These are phyloP conservation scores for Scytalidium lignicola DNA, from an alignment of 2,329 filamentous ascomycete species.

Conservation along the genomic window DNA sequence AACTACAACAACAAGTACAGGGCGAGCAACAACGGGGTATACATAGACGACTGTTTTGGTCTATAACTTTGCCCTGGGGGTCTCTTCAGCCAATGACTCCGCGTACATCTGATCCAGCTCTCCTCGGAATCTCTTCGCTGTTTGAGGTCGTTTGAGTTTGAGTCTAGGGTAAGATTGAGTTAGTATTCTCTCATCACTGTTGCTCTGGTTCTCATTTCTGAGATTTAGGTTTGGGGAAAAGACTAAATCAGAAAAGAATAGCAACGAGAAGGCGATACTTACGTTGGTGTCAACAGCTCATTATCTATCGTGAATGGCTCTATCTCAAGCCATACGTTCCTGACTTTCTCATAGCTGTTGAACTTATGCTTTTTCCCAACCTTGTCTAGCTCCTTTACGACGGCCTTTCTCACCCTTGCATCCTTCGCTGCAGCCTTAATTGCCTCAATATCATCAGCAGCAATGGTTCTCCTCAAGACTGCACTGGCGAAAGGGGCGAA, in stretches of 20 bases:
- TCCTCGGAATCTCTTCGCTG: constrained; percentile 45
- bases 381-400: constrained; percentile 72
- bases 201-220: not conserved
- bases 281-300: constrained; percentile 83
- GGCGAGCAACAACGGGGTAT: not conserved
- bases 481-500: constrained; percentile 80
- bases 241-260: not conserved
- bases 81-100: constrained; percentile 25
- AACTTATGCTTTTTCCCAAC: constrained; percentile 83
- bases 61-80: constrained; percentile 43
- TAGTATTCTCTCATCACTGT: constrained; percentile 2
- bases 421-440: constrained; percentile 64
- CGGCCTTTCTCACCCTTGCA: constrained; percentile 65
- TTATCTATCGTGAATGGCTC: constrained; percentile 95
- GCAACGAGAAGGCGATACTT: constrained; percentile 34
- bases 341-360: constrained; percentile 83
- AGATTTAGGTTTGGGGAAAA: constrained; percentile 1
- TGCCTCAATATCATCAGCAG: constrained; percentile 58
- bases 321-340: constrained; percentile 66
- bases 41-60: too few relatives aligned
- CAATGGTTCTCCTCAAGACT: constrained; percentile 64
- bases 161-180: constrained; percentile 42
- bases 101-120: constrained; percentile 28
- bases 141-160: constrained; percentile 67
- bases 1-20: not conserved